A percentile compares a stretch with the other conserved stretches of the same genome.
phyloP scores from a whole-genome alignment of 1,284 basidiomycete species.

The Sphagnurus paluster region DNA sequence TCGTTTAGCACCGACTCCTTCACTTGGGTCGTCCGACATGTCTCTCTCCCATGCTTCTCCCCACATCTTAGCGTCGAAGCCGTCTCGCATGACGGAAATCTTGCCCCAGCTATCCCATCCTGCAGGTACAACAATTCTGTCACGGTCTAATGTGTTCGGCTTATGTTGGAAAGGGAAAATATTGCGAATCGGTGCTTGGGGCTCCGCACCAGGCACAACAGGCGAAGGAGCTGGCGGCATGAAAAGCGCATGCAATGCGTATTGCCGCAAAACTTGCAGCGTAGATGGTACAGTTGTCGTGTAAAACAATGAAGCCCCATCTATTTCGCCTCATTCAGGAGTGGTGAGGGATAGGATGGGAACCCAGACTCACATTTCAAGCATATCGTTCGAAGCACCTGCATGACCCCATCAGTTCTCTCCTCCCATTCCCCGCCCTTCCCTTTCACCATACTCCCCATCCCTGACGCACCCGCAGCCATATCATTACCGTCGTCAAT shows the following conservation, averaged over 20 bases:
- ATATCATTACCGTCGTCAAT: conserved; percentile 81
- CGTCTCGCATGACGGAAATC: conserved; percentile 87
- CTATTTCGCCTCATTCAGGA: conserved; percentile 37
- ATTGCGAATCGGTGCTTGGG: conserved; percentile 61
- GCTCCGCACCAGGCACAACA: conserved; percentile 43
- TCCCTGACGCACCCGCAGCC: conserved; percentile 67
- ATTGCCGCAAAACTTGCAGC: conserved; percentile 80
- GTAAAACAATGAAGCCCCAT: conserved; percentile 92
- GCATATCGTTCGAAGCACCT: conserved; percentile 89
- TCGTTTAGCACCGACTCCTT: conserved; percentile 52
- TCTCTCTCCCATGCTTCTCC: conserved; percentile 84
- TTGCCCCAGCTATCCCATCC: conserved; percentile 99
- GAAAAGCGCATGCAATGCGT: conserved; percentile 87
- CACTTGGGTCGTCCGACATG: conserved; percentile 43
- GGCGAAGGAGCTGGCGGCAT: conserved; percentile 68
- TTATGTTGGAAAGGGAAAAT: conserved; percentile 86
- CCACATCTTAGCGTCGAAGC: conserved; percentile 85
- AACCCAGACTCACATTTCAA: conserved; percentile 89
- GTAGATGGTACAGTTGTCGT: conserved; percentile 85
- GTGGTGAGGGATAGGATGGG: conserved; percentile 3
- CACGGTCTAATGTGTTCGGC: conserved; percentile 91
- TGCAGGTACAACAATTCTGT: conserved; percentile 87
- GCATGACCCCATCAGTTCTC: conserved; percentile 93
- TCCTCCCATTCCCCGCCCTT: conserved; percentile 94
- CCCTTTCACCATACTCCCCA: conserved; percentile 83